These are phyloP conservation scores for Symbiodinium natans DNA, from an alignment of 73 alveolate genomes.

Conservation along the genomic window DNA sequence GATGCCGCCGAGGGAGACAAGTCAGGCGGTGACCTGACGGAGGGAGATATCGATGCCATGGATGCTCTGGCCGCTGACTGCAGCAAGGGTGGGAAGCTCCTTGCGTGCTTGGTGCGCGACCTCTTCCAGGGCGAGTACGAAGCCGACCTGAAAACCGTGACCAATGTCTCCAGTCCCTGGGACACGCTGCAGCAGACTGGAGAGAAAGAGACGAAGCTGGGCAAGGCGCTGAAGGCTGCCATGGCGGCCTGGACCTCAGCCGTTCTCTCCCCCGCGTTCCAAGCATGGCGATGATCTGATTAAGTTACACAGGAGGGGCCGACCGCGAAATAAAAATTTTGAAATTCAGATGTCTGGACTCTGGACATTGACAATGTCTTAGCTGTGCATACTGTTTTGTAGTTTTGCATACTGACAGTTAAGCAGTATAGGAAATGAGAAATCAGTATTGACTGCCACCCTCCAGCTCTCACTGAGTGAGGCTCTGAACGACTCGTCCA, in stretches of 20 bases:
- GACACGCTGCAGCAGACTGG: neutral
- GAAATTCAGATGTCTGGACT: too few species aligned
- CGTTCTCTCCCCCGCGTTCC: too few species aligned
- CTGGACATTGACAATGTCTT: neutral
- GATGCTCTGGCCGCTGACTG: neutral
- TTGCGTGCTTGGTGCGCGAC: neutral
- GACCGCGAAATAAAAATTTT: too few species aligned
- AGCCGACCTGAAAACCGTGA: neutral
- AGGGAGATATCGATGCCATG: neutral
- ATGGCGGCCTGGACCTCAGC: neutral
- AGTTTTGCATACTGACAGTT: neutral
- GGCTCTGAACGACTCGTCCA: neutral
- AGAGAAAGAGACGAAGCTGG: neutral
- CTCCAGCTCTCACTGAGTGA: neutral
- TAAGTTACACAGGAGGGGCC: too few species aligned
- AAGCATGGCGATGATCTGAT: too few species aligned
- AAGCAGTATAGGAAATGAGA: too few species aligned
- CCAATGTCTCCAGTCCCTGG: neutral
- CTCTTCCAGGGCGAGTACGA: constrained; percentile 1
- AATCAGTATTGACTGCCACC: too few species aligned
- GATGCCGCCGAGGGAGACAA: too few species aligned
- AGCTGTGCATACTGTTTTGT: neutral
- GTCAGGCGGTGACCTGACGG: too few species aligned
- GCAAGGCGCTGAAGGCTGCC: neutral
- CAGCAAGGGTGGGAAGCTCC: too few species aligned